Percentiles rank a stretch among this genome's conserved stretches.
Evolutionary conservation across 805 yeast genomes (phyloP).

Genomic region (Barnettozyma wickerhamii): DNA sequence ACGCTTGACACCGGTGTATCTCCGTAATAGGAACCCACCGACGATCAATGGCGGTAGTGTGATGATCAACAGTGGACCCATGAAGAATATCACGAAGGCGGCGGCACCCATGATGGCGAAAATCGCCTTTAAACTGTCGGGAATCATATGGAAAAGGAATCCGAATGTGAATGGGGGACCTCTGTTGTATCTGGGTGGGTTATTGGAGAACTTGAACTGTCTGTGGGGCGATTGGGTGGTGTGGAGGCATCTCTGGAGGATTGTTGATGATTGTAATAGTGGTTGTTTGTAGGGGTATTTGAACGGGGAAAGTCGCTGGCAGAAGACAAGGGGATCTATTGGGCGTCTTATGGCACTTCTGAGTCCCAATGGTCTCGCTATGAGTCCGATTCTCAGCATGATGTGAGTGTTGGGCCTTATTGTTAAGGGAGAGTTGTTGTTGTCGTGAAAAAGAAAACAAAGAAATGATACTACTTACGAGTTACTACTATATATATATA

Average conservation of each 20-base stretch:
- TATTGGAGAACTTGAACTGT: background rate
- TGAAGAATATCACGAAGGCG: slow-evolving; percentile 13
- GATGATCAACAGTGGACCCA: slow-evolving; percentile 22
- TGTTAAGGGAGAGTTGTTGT: no score
- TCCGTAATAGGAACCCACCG: slow-evolving; percentile 17
- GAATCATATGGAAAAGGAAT: slow-evolving; percentile 9
- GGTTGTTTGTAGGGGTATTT: background rate
- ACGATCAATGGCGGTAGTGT: slow-evolving; percentile 22
- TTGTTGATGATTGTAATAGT: background rate
- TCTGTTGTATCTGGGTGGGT: slow-evolving; percentile 15
- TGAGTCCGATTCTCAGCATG: background rate
- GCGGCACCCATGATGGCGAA: slow-evolving; percentile 11
- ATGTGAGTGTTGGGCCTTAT: no score
- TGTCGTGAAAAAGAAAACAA: no score
- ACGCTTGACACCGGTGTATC: slow-evolving; percentile 9
- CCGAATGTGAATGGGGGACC: slow-evolving; percentile 13
- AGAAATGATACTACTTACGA: no score
- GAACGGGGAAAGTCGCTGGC: background rate
- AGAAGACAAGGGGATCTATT: no score
- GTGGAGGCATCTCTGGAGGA: background rate
- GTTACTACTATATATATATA: no score
- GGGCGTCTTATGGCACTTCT: background rate
- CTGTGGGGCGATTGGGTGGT: background rate
- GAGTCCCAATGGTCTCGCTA: background rate
- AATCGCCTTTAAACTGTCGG: slow-evolving; percentile 12